Conservation (phyloP, 2,329 filamentous ascomycete genomes). For the Fonsecaea monophora region DNA sequence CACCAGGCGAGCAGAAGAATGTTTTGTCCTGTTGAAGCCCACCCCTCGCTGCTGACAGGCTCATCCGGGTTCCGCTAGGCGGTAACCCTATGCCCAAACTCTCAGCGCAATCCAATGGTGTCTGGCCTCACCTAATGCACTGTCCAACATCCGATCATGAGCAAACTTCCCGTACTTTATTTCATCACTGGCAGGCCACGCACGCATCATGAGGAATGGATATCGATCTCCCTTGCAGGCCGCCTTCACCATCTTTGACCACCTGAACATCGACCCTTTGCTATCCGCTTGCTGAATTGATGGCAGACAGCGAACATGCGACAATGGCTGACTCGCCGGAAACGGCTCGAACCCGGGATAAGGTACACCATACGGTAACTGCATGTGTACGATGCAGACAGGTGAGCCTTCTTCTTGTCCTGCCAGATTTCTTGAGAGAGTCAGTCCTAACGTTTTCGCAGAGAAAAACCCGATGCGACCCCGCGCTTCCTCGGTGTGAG, state of each 20-base stretch:
- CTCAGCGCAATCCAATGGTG: constrained; percentile 17
- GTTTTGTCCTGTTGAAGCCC: neutral
- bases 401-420: constrained; percentile 43
- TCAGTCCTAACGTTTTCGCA: constrained; percentile 53
- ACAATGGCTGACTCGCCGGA: constrained; percentile 34
- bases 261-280: neutral
- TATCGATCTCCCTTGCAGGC: constrained; percentile 3
- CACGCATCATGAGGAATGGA: constrained; percentile 23
- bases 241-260: neutral
- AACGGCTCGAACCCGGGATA: constrained; percentile 27
- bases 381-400: constrained; percentile 59
- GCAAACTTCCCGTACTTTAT: constrained; percentile 9
- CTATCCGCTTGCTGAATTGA: constrained; percentile 12
- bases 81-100: constrained; percentile 7
- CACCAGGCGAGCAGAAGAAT: neutral
- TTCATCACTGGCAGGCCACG: constrained; percentile 9
- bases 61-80: constrained; percentile 10
- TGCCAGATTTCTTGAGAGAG: neutral
- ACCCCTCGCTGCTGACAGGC: constrained; percentile 18
- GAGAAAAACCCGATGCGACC: constrained; percentile 97
- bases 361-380: constrained; percentile 53
- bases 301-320: constrained; percentile 33
- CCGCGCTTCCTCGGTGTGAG: constrained; percentile 85
- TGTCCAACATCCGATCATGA: constrained; percentile 13
- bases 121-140: constrained; percentile 14